Evolutionary conservation across 2,329 filamentous ascomycete genomes (phyloP).

Genomic region (Penicillium frequentans): DNA sequence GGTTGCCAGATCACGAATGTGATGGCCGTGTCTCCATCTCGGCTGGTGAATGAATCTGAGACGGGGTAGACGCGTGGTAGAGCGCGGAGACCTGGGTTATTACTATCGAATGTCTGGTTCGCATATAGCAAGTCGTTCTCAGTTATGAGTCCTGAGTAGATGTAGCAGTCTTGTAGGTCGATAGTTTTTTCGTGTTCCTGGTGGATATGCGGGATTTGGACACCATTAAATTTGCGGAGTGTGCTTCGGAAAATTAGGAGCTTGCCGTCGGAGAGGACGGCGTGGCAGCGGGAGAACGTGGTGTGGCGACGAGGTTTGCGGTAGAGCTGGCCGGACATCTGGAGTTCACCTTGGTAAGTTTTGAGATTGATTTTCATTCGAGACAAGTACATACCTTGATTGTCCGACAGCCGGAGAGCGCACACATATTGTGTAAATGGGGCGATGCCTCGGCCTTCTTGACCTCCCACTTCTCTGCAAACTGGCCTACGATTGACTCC

Average conservation of each 20-base stretch:
- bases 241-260: slow-evolving; percentile 64
- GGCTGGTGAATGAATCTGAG: slow-evolving; percentile 60
- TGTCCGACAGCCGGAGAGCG: slow-evolving; percentile 61
- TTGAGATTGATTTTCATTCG: not conserved
- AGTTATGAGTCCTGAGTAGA: slow-evolving; percentile 64
- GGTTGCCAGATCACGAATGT: slow-evolving; percentile 68
- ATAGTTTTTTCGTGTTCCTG: slow-evolving; percentile 61
- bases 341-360: slow-evolving; percentile 6
- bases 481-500: slow-evolving; percentile 66
- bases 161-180: slow-evolving; percentile 63
- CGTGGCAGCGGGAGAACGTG: slow-evolving; percentile 61
- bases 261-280: slow-evolving; percentile 61
- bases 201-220: slow-evolving; percentile 60
- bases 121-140: slow-evolving; percentile 64
- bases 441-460: slow-evolving; percentile 63
- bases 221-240: slow-evolving; percentile 55
- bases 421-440: slow-evolving; percentile 67
- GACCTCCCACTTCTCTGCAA: slow-evolving; percentile 68
- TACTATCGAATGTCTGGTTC: slow-evolving; percentile 64
- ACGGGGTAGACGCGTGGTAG: slow-evolving; percentile 60
- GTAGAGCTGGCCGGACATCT: slow-evolving; percentile 63
- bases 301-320: slow-evolving; percentile 63
- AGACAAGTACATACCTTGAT: slow-evolving; percentile 46
- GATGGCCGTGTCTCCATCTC: slow-evolving; percentile 65
- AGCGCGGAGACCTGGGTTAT: slow-evolving; percentile 59